These are phyloP conservation scores for Microbotryomycetes sp. DNA, from an alignment of 1,284 basidiomycete species.

Conservation along the genomic window DNA sequence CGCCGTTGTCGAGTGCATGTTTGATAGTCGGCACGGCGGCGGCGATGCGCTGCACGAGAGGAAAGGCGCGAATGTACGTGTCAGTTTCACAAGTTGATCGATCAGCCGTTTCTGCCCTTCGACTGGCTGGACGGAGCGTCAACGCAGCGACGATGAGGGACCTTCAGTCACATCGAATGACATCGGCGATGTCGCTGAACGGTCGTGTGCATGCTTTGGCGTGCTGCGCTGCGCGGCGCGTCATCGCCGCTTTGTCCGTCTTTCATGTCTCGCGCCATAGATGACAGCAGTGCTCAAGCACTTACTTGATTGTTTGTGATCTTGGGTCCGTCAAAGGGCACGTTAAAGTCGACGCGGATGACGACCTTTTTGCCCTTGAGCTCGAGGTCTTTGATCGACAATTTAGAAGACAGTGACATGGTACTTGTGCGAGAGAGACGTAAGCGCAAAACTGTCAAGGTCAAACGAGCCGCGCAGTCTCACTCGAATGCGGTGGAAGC, in stretches of 20 bases:
- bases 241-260: not conserved
- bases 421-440: not conserved
- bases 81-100: not conserved
- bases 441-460: too few relatives aligned
- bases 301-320: slow-evolving; percentile 94
- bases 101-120: too few relatives aligned
- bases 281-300: slow-evolving; percentile 18
- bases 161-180: not conserved
- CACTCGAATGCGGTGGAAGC: too few relatives aligned
- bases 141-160: not conserved
- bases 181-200: not conserved
- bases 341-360: slow-evolving; percentile 96
- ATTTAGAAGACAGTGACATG: slow-evolving; percentile 85
- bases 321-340: slow-evolving; percentile 75
- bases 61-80: not conserved
- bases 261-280: slow-evolving; percentile 1
- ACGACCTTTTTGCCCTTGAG: slow-evolving; percentile 87
- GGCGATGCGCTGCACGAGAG: slow-evolving; percentile 67
- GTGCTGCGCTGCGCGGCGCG: not conserved
- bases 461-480: too few relatives aligned
- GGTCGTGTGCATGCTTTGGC: not conserved
- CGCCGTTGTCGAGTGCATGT: slow-evolving; percentile 84
- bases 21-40: slow-evolving; percentile 94
- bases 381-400: slow-evolving; percentile 83
- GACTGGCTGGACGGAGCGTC: too few relatives aligned